Conservation (phyloP, 2,329 filamentous ascomycete species). For the Raffaelea ambrosiae region DNA sequence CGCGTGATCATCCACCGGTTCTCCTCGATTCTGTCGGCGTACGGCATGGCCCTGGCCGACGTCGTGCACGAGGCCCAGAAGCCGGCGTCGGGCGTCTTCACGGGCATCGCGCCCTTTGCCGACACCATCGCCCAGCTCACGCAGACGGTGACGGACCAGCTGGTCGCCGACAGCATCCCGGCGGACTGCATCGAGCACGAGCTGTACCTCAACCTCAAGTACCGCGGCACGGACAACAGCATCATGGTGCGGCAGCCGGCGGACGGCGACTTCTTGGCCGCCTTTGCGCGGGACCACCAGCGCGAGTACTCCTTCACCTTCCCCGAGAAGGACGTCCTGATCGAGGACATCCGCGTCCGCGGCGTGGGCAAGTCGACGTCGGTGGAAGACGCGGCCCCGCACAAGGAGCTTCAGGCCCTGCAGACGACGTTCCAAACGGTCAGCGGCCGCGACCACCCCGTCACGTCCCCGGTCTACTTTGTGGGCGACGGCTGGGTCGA, state of each 20-base stretch:
- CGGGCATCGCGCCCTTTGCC: too few relatives aligned
- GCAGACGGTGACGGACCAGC: too few relatives aligned
- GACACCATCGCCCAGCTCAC: too few relatives aligned
- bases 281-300: constrained; percentile 79
- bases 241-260: constrained; percentile 81
- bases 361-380: constrained; percentile 76
- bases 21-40: constrained; percentile 82
- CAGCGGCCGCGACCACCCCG: constrained; percentile 41
- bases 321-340: constrained; percentile 73
- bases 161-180: constrained; percentile 63
- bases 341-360: constrained; percentile 81
- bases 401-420: too few relatives aligned
- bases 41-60: constrained; percentile 87
- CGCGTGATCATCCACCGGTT: constrained; percentile 83
- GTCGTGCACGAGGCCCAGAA: constrained; percentile 88
- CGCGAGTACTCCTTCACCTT: constrained; percentile 92
- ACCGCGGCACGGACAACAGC: constrained; percentile 85
- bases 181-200: constrained; percentile 72
- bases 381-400: too few relatives aligned
- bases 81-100: constrained; percentile 56
- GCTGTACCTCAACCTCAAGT: constrained; percentile 90
- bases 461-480: constrained; percentile 69
- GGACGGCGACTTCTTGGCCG: constrained; percentile 73
- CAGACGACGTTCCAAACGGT: constrained; percentile 43
- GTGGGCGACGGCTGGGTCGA: constrained; percentile 64